These are phyloP conservation scores for Xerocomus potaroensis DNA, from an alignment of 768 basidiomycete species.

Conservation along the genomic window DNA sequence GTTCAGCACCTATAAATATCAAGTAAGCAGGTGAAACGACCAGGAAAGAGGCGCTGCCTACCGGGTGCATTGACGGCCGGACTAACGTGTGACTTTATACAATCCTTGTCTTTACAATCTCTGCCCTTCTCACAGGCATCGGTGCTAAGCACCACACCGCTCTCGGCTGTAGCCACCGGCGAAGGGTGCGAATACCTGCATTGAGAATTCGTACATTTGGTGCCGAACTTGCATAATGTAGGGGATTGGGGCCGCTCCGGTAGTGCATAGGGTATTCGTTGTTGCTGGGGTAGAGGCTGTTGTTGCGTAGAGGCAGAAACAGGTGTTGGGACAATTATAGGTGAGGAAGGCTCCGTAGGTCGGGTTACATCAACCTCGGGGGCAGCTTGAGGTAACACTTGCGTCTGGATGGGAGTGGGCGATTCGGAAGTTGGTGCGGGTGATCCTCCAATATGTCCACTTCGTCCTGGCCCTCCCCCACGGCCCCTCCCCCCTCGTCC, in stretches of 20 bases:
- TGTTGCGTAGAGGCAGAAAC: constrained; percentile 22
- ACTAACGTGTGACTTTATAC: constrained; percentile 86
- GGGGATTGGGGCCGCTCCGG: constrained; percentile 85
- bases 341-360: constrained; percentile 6
- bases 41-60: constrained; percentile 22
- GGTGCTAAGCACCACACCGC: constrained; percentile 90
- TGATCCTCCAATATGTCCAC: constrained; percentile 34
- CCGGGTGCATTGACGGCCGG: constrained; percentile 72
- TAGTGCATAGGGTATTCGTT: constrained; percentile 47
- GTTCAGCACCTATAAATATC: constrained; percentile 24
- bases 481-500: constrained; percentile 43
- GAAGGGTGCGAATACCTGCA: constrained; percentile 95
- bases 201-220: constrained; percentile 85
- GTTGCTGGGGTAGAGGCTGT: constrained; percentile 14
- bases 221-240: constrained; percentile 88
- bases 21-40: constrained; percentile 8
- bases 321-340: constrained; percentile 26
- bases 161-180: constrained; percentile 94
- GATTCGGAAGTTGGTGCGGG: constrained; percentile 19
- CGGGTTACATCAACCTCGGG: constrained; percentile 13
- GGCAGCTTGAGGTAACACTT: constrained; percentile 16
- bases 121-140: constrained; percentile 89
- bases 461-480: constrained; percentile 42
- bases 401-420: constrained; percentile 15
- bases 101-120: constrained; percentile 91